Evolutionary conservation across 352 stramenopile genomes (phyloP).

Genomic region (Globisporangium nunn): DNA sequence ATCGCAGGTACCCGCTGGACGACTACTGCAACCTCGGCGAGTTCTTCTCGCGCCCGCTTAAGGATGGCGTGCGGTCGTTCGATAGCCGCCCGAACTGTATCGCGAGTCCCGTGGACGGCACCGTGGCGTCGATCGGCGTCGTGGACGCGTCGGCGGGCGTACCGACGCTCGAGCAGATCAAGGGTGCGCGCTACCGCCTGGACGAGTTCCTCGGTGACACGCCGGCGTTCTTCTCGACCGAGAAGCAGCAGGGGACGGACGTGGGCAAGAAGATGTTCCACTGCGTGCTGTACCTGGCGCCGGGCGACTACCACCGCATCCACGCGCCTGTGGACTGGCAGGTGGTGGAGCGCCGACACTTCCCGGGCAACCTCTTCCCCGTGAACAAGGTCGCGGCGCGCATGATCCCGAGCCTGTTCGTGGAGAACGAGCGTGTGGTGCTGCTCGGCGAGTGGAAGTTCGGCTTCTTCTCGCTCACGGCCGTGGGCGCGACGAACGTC

Average conservation of each 20-base stretch:
- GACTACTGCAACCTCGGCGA: conserved; percentile 73
- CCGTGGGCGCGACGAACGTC: conserved; percentile 83
- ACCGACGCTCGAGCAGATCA: conserved; percentile 73
- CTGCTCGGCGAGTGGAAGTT: conserved; percentile 70
- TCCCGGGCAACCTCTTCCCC: conserved; percentile 77
- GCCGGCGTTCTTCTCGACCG: conserved; percentile 45
- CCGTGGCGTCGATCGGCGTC: conserved; percentile 45
- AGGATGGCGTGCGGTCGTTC: conserved; percentile 52
- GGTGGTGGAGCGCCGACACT: conserved; percentile 69
- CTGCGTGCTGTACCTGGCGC: conserved; percentile 79
- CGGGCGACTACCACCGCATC: conserved; percentile 85
- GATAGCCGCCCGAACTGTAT: conserved; percentile 22
- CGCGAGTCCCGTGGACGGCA: conserved; percentile 57
- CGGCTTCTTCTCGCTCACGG: conserved; percentile 79
- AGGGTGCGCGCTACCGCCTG: conserved; percentile 70
- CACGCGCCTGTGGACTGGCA: conserved; percentile 76
- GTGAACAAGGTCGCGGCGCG: conserved; percentile 59
- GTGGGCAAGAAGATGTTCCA: conserved; percentile 62
- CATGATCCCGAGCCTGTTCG: conserved; percentile 74
- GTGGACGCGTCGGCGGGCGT: conserved; percentile 41
- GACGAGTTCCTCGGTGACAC: conserved; percentile 73
- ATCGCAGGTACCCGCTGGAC: conserved; percentile 46
- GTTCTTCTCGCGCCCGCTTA: conserved; percentile 81
- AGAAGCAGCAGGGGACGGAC: conserved; percentile 10
- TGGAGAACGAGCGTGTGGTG: conserved; percentile 78